Evolutionary conservation across 2,329 filamentous ascomycete genomes (phyloP).

Genomic region (Pestalotiopsis sp.): DNA sequence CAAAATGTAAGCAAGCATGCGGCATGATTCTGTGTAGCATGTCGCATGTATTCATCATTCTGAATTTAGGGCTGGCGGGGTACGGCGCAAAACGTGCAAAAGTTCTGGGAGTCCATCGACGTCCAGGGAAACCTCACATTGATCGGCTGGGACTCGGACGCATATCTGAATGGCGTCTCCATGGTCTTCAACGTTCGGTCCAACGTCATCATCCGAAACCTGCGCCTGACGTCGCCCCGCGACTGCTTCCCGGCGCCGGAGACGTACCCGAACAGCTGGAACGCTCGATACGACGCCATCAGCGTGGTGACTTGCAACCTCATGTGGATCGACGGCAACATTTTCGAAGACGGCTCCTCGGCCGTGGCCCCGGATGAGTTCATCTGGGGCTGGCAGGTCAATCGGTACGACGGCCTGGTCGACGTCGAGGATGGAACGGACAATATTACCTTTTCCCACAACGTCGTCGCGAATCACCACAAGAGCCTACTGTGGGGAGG

Average conservation of each 20-base stretch:
- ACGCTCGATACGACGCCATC: slow-evolving; percentile 24
- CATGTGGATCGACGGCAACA: slow-evolving; percentile 24
- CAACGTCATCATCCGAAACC: slow-evolving; percentile 23
- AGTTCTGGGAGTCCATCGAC: slow-evolving; percentile 22
- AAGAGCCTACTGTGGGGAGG: slow-evolving; percentile 25
- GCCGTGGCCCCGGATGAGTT: slow-evolving; percentile 19
- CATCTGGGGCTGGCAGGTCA: slow-evolving; percentile 22
- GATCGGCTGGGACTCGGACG: slow-evolving; percentile 20
- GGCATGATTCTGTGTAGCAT: neutral
- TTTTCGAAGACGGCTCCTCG: slow-evolving; percentile 14
- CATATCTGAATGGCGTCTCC: slow-evolving; percentile 21
- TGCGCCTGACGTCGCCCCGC: slow-evolving; percentile 18
- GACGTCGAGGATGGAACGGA: slow-evolving; percentile 24
- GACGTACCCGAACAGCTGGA: slow-evolving; percentile 21
- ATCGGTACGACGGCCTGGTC: slow-evolving; percentile 23
- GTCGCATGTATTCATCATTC: too few relatives aligned
- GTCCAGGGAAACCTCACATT: slow-evolving; percentile 22
- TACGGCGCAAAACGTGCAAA: slow-evolving; percentile 22
- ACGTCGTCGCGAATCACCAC: slow-evolving; percentile 23
- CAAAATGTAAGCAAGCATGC: slow-evolving; percentile 18
- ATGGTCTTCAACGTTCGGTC: slow-evolving; percentile 20
- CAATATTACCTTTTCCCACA: slow-evolving; percentile 23
- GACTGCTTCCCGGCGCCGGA: slow-evolving; percentile 25
- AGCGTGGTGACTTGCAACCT: slow-evolving; percentile 19
- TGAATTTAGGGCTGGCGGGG: slow-evolving; percentile 20